Conservation (phyloP, 2,329 filamentous ascomycete species). For the Pseudogymnoascus sp. region DNA sequence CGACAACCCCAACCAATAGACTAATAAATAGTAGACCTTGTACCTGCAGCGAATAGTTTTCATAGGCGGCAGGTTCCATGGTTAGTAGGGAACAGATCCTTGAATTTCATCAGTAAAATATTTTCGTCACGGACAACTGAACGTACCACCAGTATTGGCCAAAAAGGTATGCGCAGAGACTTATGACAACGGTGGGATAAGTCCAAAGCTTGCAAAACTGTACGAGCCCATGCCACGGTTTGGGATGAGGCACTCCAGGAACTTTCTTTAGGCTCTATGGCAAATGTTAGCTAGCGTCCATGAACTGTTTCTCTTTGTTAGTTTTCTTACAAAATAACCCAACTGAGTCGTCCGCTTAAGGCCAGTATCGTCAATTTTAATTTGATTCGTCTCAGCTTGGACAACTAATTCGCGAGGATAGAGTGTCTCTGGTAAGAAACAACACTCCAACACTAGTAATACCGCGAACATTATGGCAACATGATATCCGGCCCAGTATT, state of each 20-base stretch:
- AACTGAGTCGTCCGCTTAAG: conserved; percentile 19
- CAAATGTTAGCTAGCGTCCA: conserved; percentile 24
- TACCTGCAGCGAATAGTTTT: conserved; percentile 34
- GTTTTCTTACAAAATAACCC: conserved; percentile 28
- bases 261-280: conserved; percentile 40
- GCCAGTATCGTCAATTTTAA: not conserved
- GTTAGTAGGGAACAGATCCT: conserved; percentile 15
- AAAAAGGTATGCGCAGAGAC: conserved; percentile 44
- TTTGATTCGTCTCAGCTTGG: not conserved
- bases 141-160: conserved; percentile 50
- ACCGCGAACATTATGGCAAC: conserved; percentile 45
- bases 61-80: conserved; percentile 27
- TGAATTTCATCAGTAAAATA: conserved; percentile 5
- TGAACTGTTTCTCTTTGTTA: conserved; percentile 22
- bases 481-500: conserved; percentile 48
- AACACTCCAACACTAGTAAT: conserved; percentile 40
- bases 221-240: conserved; percentile 37
- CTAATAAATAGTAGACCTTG: conserved; percentile 47
- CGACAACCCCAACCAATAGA: conserved; percentile 44
- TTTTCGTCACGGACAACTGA: not conserved
- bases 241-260: conserved; percentile 45
- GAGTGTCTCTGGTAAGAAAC: conserved; percentile 48
- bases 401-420: conserved; percentile 37
- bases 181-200: conserved; percentile 38
- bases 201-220: conserved; percentile 42